Evolutionary conservation across 306 rosid genomes (phyloP), one percentile per base, ranked within the genome.

Genomic region (Oemleria cerasiformis): DNA sequence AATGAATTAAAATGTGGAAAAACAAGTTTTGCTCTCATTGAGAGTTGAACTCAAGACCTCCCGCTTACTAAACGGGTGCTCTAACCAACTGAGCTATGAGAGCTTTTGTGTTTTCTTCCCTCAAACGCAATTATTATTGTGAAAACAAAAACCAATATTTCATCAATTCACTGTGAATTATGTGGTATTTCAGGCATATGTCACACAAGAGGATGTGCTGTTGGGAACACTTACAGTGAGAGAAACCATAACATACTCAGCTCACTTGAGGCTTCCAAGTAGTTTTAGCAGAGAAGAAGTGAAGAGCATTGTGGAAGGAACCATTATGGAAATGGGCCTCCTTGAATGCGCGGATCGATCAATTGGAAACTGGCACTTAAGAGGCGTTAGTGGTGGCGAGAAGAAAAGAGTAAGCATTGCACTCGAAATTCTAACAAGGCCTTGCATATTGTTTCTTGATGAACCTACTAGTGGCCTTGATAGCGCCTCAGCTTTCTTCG

Each of bases 381-480:
- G 97, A 73, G 97, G 97, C 2, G 77, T 91, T 34, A 91, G 97
- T 77, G 97, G 97, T 9, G 97, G 97, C 17, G 97, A 91, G 77
- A 91, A 88, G 92, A 91, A 91, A 68, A 82, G 97, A 76, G 77
- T 88, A 3, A 88, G 97, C 80, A 88, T 91, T 82, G 97, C 92
- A 41, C 92, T 91, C 14, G 97, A 91, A 78, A 91, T 91, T 68
- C 90, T 91, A 14, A 91, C 91, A 67, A 80, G 86, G 80, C 97
- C 97, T 56, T 70, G 85, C 25, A 83, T 91, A 16, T 74, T 91
- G 68, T 91, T 88, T 65, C 97, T 91, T 55, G 97, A 91, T 80
- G 97, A 91, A 68, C 97, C 97, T 7, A 91, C 97, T 8, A 88
- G 97, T 82, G 97, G 97, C 57, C 84, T 91, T n/a, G 97, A 91